Evolutionary conservation across 805 yeast species (phyloP), one percentile per base, ranked within the genome.

Genomic region (Pichia eremophila): DNA sequence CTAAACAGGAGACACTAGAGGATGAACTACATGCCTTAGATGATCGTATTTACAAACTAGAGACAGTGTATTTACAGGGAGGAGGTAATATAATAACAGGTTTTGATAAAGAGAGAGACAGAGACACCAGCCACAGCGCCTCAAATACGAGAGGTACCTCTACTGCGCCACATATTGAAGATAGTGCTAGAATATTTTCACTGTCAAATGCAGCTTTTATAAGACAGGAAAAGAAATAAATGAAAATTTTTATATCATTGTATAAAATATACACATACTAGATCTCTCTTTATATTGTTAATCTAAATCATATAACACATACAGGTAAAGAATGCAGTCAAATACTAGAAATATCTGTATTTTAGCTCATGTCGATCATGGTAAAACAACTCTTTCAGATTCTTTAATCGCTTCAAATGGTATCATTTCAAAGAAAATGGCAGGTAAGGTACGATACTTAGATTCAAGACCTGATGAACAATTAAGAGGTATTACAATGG

Each of bases 361-460:
- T 51, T 72, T 93, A 44, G 99, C 99, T 0, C 99, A 93, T 66
- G 99, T 93, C 25, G 99, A 93, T 64, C 99, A 93, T 62, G 99
- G 99, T 28, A 93, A 93, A 67, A 93, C 99, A 0, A 87, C 98
- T 2, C 70, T 93, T 32, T 85, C 95, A 40, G 99, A 93, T 64
- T 85, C 95, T 10, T 69, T 93, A 43, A 68, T 93, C 38, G 98
- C 99, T 27, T 84, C 96, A 36, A 93, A 95, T 66, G 99, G 99
- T 44, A 89, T 93, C 62, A 89, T 93, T 41, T 91, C 99, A 0
- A 95, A 85, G 55, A 74, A 91, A 60, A 74, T 90, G 77, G 99
- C 97, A 2, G 99, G 99, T 32, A 90, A 89, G 61, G 89, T 93
- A 45, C 71, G 99, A 51, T 93, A 84, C 60, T 69, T 93, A 46